Evolutionary conservation across 225 moss, liverwort and hornwort genomes (phyloP).

Genomic region (Sphagnum contortum): DNA sequence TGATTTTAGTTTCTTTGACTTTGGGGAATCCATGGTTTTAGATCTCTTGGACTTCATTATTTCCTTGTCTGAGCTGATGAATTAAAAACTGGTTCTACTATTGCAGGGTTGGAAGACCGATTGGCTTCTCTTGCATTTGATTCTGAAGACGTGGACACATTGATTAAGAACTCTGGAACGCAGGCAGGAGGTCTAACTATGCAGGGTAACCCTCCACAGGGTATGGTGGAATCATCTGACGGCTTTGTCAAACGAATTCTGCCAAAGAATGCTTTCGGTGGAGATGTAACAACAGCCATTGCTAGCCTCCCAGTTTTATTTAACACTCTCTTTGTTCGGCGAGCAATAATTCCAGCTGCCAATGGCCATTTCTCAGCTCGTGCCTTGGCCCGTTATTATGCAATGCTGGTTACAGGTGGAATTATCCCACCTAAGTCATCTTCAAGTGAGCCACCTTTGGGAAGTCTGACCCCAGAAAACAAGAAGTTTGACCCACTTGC

Average conservation of each 20-base stretch:
- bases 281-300: slow-evolving; percentile 37
- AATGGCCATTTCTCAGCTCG: slow-evolving; percentile 97
- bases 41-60: no score
- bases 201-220: slow-evolving; percentile 4
- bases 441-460: slow-evolving; percentile 55
- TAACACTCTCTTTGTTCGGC: slow-evolving; percentile 86
- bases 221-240: slow-evolving; percentile 32
- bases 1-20: no score
- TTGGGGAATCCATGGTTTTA: no score
- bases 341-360: slow-evolving; percentile 85
- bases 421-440: slow-evolving; percentile 36
- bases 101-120: slow-evolving; percentile 85
- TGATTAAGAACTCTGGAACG: slow-evolving; percentile 32
- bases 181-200: slow-evolving; percentile 18
- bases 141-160: slow-evolving; percentile 31
- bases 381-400: slow-evolving; percentile 82
- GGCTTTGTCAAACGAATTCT: slow-evolving; percentile 19
- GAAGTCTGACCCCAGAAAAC: slow-evolving; percentile 47
- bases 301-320: slow-evolving; percentile 63
- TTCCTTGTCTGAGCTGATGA: no score
- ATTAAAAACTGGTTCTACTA: not conserved
- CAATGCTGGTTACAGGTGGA: slow-evolving; percentile 55
- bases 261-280: slow-evolving; percentile 13
- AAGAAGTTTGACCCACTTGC: slow-evolving; percentile 22
- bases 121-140: slow-evolving; percentile 72